Evolutionary conservation across 257 asterid species (phyloP).

Genomic region (Solanum lycopersicoides): DNA sequence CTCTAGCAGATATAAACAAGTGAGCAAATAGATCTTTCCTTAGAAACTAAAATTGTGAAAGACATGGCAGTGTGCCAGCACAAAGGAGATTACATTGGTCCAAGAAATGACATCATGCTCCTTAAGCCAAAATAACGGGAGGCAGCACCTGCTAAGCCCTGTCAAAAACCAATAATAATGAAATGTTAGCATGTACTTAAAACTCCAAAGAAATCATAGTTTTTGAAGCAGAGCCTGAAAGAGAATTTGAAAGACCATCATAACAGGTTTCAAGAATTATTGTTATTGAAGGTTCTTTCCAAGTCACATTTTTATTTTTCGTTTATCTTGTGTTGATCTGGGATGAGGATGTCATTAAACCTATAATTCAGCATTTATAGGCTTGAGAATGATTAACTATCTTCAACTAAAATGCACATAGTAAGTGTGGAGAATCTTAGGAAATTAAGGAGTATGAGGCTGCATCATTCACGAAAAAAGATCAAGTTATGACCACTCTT

Average conservation of each 20-base stretch:
- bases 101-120: conserved; percentile 60
- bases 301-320: not conserved
- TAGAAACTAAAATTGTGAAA: not conserved
- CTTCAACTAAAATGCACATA: not conserved
- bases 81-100: conserved; percentile 62
- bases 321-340: not conserved
- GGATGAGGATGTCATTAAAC: not conserved
- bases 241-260: not conserved
- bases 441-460: not conserved
- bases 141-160: conserved; percentile 86
- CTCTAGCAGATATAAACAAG: not conserved
- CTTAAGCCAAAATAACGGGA: conserved; percentile 71
- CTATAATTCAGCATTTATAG: not conserved
- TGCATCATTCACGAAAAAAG: not conserved
- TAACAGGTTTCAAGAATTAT: not conserved
- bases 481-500: not conserved
- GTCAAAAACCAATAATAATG: conserved; percentile 20
- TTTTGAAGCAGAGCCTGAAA: not conserved
- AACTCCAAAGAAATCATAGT: not conserved
- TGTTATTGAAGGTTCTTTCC: not conserved
- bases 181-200: not conserved
- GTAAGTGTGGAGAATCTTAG: not conserved
- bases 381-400: not conserved
- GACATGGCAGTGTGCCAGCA: conserved; percentile 4
- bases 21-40: not conserved